phyloP scores from a whole-genome alignment of 2,329 filamentous ascomycete genomes.

The Talaromyces sp. region DNA sequence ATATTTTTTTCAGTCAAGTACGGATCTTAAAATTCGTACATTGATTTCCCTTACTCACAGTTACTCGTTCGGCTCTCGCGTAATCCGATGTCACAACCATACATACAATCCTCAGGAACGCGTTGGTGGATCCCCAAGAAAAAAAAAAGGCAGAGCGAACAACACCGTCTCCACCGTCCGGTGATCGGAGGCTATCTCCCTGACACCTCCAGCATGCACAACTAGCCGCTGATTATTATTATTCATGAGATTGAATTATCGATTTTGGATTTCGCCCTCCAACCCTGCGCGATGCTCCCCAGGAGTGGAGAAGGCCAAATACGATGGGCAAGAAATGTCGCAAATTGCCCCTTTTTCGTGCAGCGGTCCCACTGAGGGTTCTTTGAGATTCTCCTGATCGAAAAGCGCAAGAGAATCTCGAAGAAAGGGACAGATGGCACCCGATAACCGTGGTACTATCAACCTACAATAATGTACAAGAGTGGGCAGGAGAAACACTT shows the following conservation, averaged over 20 bases:
- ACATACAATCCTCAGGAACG: slow-evolving; percentile 30
- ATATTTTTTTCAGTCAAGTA: no score
- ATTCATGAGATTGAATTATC: neutral
- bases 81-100: neutral
- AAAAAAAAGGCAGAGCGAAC: neutral
- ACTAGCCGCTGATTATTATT: neutral
- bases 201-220: slow-evolving; percentile 5
- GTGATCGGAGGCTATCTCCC: slow-evolving; percentile 25
- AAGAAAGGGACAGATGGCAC: neutral
- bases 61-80: slow-evolving; percentile 6
- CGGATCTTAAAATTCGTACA: no score
- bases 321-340: neutral
- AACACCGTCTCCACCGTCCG: slow-evolving; percentile 17
- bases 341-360: slow-evolving; percentile 8
- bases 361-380: slow-evolving; percentile 1
- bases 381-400: neutral
- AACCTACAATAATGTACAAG: no score
- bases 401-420: no score
- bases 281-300: neutral
- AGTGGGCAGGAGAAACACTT: no score
- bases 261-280: neutral
- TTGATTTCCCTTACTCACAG: neutral
- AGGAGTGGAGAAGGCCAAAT: neutral
- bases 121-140: slow-evolving; percentile 27
- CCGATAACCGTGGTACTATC: neutral